phyloP scores from a whole-genome alignment of 2,329 filamentous ascomycete species.

The Fusarium sp. region DNA sequence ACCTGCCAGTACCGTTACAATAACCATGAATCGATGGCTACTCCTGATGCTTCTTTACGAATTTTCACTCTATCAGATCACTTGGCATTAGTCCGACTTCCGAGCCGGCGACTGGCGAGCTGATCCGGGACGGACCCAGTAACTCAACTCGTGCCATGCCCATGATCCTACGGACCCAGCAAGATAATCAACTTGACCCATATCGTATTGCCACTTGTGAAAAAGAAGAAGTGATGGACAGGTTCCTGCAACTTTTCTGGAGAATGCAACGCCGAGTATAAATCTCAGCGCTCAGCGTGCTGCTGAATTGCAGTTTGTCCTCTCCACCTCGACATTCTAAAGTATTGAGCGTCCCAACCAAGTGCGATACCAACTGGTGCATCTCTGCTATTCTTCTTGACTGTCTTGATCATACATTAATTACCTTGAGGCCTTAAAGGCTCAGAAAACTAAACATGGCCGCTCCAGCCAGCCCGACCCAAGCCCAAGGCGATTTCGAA shows the following conservation, averaged over 20 bases:
- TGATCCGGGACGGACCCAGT: background rate
- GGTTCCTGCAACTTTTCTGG: background rate
- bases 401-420: background rate
- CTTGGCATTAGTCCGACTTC: conserved; percentile 36
- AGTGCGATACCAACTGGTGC: background rate
- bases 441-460: conserved; percentile 3
- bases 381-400: background rate
- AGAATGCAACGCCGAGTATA: conserved; percentile 29
- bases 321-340: conserved; percentile 4
- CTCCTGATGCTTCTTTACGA: background rate
- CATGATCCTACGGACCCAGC: conserved; percentile 2
- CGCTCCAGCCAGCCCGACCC: background rate
- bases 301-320: background rate
- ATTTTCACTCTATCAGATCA: background rate
- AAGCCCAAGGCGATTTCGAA: conserved; percentile 24
- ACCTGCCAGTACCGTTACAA: background rate
- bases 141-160: background rate
- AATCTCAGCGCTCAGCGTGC: conserved; percentile 6
- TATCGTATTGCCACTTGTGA: conserved; percentile 12
- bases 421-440: background rate
- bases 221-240: background rate
- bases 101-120: conserved; percentile 8
- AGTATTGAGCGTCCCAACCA: conserved; percentile 1
- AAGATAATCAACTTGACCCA: conserved; percentile 2
- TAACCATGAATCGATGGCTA: background rate